phyloP scores from a whole-genome alignment of 2,329 filamentous ascomycete species.

The Scedosporium dehoogii region DNA sequence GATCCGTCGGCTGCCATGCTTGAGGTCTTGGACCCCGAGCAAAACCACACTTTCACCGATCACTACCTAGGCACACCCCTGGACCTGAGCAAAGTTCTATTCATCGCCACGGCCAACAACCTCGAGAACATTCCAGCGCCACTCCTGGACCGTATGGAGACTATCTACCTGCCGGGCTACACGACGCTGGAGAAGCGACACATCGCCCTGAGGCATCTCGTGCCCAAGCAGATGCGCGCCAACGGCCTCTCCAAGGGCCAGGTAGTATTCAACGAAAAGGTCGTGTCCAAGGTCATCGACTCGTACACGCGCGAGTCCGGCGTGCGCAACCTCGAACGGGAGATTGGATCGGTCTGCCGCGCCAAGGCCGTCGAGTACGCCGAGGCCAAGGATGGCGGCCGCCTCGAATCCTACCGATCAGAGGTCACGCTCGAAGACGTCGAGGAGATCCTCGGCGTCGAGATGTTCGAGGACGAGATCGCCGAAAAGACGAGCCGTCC shows the following conservation, averaged over 20 bases:
- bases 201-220: constrained; percentile 85
- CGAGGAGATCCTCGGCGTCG: constrained; percentile 83
- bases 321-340: constrained; percentile 90
- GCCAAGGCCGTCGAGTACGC: constrained; percentile 93
- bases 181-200: constrained; percentile 95
- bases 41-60: constrained; percentile 90
- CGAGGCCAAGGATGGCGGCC: constrained; percentile 69
- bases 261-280: constrained; percentile 67
- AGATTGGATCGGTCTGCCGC: constrained; percentile 89
- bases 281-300: constrained; percentile 91
- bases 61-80: constrained; percentile 96
- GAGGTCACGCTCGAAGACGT: constrained; percentile 68
- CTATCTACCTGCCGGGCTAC: constrained; percentile 85
- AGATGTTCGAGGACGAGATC: constrained; percentile 85
- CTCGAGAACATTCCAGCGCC: constrained; percentile 93
- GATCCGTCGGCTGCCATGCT: constrained; percentile 97
- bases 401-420: constrained; percentile 61
- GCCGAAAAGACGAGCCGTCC: constrained; percentile 76
- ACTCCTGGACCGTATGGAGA: constrained; percentile 93
- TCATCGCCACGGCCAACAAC: constrained; percentile 93
- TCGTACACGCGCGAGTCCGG: constrained; percentile 94
- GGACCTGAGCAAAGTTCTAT: constrained; percentile 90
- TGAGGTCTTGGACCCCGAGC: constrained; percentile 92
- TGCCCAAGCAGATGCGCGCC: constrained; percentile 87
- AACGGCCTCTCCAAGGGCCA: constrained; percentile 76